Percentiles rank a stretch among this genome's conserved stretches.
phyloP scores from a whole-genome alignment of 2,329 filamentous ascomycete genomes.

The Fusarium poae region DNA sequence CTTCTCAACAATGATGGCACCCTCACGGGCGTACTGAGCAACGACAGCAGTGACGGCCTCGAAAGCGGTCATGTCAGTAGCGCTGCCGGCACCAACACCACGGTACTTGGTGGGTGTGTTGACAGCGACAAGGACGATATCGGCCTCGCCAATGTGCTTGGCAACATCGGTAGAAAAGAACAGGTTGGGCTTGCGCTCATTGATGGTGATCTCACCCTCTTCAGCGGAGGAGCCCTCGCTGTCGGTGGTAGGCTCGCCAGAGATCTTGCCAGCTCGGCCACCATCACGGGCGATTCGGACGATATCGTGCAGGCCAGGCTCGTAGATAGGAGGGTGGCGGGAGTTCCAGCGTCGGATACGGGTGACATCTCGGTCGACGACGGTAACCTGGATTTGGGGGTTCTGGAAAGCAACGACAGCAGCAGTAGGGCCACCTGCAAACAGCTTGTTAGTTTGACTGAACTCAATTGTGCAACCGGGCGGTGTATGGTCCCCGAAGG shows the following conservation, averaged over 20 bases:
- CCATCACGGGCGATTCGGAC: slow-evolving; percentile 74
- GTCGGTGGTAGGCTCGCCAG: slow-evolving; percentile 54
- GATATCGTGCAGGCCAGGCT: slow-evolving; percentile 77
- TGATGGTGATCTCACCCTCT: slow-evolving; percentile 53
- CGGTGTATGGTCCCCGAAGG: slow-evolving; percentile 11
- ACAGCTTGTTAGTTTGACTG: slow-evolving; percentile 29
- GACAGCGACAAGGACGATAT: slow-evolving; percentile 81
- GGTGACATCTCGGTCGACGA: slow-evolving; percentile 76
- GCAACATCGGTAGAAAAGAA: slow-evolving; percentile 79
- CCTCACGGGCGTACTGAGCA: slow-evolving; percentile 73
- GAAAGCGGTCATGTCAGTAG: slow-evolving; percentile 79
- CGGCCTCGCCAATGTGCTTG: slow-evolving; percentile 72
- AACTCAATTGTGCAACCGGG: slow-evolving; percentile 22
- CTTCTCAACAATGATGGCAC: slow-evolving; percentile 84
- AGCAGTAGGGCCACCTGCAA: slow-evolving; percentile 77
- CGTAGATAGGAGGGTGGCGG: slow-evolving; percentile 78
- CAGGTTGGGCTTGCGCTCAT: slow-evolving; percentile 72
- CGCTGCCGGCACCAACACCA: slow-evolving; percentile 76
- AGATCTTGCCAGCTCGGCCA: slow-evolving; percentile 59
- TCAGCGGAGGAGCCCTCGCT: slow-evolving; percentile 51
- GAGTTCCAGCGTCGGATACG: slow-evolving; percentile 82
- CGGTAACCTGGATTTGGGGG: slow-evolving; percentile 76
- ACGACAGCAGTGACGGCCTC: slow-evolving; percentile 77
- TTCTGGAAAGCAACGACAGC: slow-evolving; percentile 81
- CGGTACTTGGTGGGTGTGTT: slow-evolving; percentile 83